Conservation (phyloP, 805 yeast species). For the Metschnikowia reukaufii region DNA sequence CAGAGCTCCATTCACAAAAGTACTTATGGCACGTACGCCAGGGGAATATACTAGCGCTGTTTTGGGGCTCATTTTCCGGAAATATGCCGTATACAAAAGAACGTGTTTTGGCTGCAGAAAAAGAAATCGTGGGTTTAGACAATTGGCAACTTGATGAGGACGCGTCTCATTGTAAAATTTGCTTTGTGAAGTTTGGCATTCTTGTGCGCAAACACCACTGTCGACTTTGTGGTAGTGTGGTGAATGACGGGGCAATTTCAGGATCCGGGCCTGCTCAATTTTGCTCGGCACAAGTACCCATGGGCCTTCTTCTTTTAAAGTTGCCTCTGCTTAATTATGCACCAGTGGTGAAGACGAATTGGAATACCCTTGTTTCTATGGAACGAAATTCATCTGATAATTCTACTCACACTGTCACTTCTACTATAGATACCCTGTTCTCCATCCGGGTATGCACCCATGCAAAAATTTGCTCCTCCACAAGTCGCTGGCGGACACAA, state of each 20-base stretch:
- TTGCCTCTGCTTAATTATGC: constrained; percentile 39
- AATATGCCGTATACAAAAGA: constrained; percentile 4
- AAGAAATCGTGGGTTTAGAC: constrained; percentile 41
- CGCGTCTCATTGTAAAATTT: constrained; percentile 59
- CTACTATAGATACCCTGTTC: not conserved
- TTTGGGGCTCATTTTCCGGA: not conserved
- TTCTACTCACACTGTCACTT: not conserved
- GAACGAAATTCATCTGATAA: not conserved
- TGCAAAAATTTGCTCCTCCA: constrained; percentile 67
- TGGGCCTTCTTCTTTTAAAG: constrained; percentile 40
- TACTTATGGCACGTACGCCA: not conserved
- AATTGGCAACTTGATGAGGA: constrained; percentile 58
- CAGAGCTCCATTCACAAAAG: constrained; percentile 22
- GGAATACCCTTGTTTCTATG: constrained; percentile 14
- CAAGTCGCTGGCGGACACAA: constrained; percentile 16
- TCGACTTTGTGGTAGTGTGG: constrained; percentile 78
- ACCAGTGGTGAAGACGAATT: constrained; percentile 22
- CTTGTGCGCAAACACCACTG: constrained; percentile 83
- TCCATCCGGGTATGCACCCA: constrained; percentile 59
- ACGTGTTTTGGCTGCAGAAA: constrained; percentile 19
- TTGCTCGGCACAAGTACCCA: constrained; percentile 75
- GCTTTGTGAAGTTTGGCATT: constrained; percentile 57
- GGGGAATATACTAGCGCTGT: constrained; percentile 3
- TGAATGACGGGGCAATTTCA: constrained; percentile 59
- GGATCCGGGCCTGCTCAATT: constrained; percentile 34